phyloP scores from a whole-genome alignment of 2,329 filamentous ascomycete species.

The Simplicillium aogashimaense region DNA sequence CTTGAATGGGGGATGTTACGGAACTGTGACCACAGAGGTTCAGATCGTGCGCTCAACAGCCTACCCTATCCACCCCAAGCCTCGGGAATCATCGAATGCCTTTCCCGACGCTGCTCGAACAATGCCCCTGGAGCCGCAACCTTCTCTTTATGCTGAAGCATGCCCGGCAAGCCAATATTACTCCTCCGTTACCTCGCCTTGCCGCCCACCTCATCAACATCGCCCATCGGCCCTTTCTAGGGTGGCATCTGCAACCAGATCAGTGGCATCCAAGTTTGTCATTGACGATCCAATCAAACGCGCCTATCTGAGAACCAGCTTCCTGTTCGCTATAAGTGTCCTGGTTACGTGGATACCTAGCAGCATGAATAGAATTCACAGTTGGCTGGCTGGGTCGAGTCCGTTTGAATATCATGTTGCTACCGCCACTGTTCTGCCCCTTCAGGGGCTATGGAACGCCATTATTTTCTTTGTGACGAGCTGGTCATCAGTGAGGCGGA shows the following conservation, averaged over 20 bases:
- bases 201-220: not conserved
- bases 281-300: conserved; percentile 46
- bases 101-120: too few species aligned
- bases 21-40: conserved; percentile 43
- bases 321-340: conserved; percentile 51
- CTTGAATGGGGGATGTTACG: conserved; percentile 29
- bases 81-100: too few species aligned
- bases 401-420: conserved; percentile 59
- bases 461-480: conserved; percentile 66
- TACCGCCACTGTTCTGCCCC: conserved; percentile 61
- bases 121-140: too few species aligned
- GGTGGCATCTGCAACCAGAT: conserved; percentile 16
- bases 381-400: conserved; percentile 41
- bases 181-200: conserved; percentile 20
- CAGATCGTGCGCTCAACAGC: conserved; percentile 27
- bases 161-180: conserved; percentile 17
- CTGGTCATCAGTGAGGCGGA: conserved; percentile 16
- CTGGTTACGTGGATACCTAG: conserved; percentile 56
- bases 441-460: conserved; percentile 75
- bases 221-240: conserved; percentile 10
- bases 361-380: conserved; percentile 65
- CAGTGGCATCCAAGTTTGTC: conserved; percentile 18
- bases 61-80: conserved; percentile 7
- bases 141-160: too few species aligned
- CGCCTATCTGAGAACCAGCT: conserved; percentile 50